Evolutionary conservation across 768 basidiomycete species (phyloP), one percentile per base, ranked within the genome.

Genomic region (Daedaleopsis nitida): DNA sequence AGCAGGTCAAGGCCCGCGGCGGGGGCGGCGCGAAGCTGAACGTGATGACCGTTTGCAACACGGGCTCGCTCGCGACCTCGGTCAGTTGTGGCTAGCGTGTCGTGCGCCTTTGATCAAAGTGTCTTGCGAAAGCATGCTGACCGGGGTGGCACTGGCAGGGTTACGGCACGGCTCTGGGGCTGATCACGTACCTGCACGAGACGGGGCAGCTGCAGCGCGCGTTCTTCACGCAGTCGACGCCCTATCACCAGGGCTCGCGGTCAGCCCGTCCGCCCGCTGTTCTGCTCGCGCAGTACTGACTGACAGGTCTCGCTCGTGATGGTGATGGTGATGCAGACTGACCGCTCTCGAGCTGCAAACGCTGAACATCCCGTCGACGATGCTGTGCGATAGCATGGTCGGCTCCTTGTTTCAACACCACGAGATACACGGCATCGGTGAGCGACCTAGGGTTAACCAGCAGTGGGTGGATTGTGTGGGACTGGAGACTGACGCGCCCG

Each of bases 331-430:
- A 32, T 58, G 55, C 59, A 94, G 96, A 63, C 80, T 98, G 52
- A 98, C 96, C 5, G 89, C 94, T 2, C 76, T 96, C 55, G 96
- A 98, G 69, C 83, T 98, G 24, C 86, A 92, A 65, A 89, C 88
- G 4, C 83, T 98, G 48, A 78, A 85, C 38, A 89, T 96, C 14
- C 91, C 94, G 0, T 90, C 91, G 5, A 86, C 89, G 5, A 96
- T 98, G 94, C 88, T 98, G 51, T 96, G 95, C 70, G 96, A 98
- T 70, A 96, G 93, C 38, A 97, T 97, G 91, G 92, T 98, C 17
- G 96, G 96, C 10, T 96, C 94, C 0, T 76, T 98, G 54, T 92
- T 98, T 78, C 93, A 96, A 70, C 86, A 94, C 70, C 82, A 91
- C 70, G 74, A 81, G 21, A 92, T 96, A 55, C 90, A 94, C 68